These are phyloP conservation scores for Lachancea dasiensis DNA, from an alignment of 805 yeast species.

Conservation along the genomic window DNA sequence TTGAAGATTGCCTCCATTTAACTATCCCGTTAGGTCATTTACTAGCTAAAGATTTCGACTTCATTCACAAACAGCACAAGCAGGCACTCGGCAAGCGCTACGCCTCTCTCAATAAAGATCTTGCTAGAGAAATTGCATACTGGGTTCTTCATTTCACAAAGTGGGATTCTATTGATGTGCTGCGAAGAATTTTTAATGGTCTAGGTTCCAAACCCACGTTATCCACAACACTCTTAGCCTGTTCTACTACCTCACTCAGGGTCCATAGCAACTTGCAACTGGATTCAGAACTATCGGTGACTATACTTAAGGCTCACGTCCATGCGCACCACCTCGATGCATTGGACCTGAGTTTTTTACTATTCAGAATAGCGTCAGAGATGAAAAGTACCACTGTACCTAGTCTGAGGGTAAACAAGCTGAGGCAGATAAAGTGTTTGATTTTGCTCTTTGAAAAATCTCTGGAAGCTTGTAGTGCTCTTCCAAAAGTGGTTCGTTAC, in stretches of 20 bases:
- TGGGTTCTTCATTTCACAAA: constrained; percentile 10
- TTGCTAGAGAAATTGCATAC: constrained; percentile 7
- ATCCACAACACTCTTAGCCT: neutral
- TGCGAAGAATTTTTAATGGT: neutral
- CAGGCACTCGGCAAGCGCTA: constrained; percentile 13
- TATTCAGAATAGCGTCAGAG: constrained; percentile 13
- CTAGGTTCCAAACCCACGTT: constrained; percentile 1
- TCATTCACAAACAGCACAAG: constrained; percentile 10
- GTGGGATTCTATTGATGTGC: constrained; percentile 1
- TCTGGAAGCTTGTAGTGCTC: constrained; percentile 4
- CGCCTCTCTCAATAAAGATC: neutral
- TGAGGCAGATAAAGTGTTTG: constrained; percentile 19
- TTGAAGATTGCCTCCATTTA: constrained; percentile 14
- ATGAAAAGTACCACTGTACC: neutral
- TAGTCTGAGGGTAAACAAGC: constrained; percentile 1
- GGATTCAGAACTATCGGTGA: constrained; percentile 5
- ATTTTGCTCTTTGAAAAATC: constrained; percentile 13
- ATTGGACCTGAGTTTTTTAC: constrained; percentile 13
- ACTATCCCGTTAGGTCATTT: constrained; percentile 18
- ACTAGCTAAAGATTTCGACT: constrained; percentile 11
- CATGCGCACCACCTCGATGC: neutral
- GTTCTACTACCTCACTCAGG: neutral
- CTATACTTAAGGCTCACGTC: constrained; percentile 7
- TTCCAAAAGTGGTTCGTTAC: constrained; percentile 9
- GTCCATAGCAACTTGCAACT: constrained; percentile 13